Evolutionary conservation across 139 green algal species (phyloP), one percentile per base, ranked within the genome.

Genomic region (Tetraselmis chui): DNA sequence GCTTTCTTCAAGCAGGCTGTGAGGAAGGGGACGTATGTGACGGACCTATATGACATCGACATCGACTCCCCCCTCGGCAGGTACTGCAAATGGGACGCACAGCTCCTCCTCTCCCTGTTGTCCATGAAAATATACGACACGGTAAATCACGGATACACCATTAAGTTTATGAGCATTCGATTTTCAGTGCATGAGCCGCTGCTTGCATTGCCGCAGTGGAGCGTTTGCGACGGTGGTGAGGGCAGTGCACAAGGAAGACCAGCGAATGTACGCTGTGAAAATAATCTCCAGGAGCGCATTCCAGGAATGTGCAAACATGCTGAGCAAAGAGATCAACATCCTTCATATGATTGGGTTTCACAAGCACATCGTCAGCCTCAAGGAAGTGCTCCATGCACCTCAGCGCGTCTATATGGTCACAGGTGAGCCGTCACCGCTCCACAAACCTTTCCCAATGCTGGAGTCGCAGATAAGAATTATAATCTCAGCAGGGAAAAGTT

Each of bases 361-460:
- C 45, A 76, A 76, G 29, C 76, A 84, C 32, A 26, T 84, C 26
- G 24, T 80, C 18, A 45, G 30, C 0, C 81, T 84, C 0, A 79
- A 81, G 81, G 31, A 84, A 28, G 81, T 84, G 75, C 45, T 84
- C 32, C 75, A 84, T 28, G 75, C 81, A 11, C n/a, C 29, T 11
- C 75, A 81, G 5, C 81, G 76, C 75, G 31, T 84, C 32, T 84
- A 84, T 28, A 27, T 84, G 22, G 76, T 84, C 75, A 84, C 81
- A 59, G 81, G 81, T 81, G 26, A 1, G 76, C 75, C 0, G 0
- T 79, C 27, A 28, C 0, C 23, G 22, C 2, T 22, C 77, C 27
- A 2, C 77, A 74, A n/a, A n/a, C n/a, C n/a, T n/a, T n/a, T n/a
- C n/a, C n/a, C n/a, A n/a, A n/a, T n/a, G n/a, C n/a, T n/a, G n/a